Evolutionary conservation across 2,329 filamentous ascomycete genomes (phyloP), one percentile per base, ranked within the genome.

Genomic region (Colletotrichum horii): DNA sequence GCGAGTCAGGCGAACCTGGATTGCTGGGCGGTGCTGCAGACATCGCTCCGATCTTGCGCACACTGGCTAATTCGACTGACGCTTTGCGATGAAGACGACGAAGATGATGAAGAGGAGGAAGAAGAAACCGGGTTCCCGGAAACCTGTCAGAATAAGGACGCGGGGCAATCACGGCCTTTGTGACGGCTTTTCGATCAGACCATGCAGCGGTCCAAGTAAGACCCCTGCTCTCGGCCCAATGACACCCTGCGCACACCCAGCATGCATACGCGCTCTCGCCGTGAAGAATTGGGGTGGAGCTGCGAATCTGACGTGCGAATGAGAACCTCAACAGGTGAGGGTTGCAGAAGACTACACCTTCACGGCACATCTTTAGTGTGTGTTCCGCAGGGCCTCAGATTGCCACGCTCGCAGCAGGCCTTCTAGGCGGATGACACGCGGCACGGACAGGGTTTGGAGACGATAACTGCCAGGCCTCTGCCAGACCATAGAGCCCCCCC

Each of bases 91-190:
- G 43, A 4, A 14, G 3, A 7, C 22, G 43, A 22, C 43, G n/a
- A 4, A 14, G 43, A 52, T 52, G n/a, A 52, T 1, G n/a, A 22
- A 22, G 43, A 22, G 11, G 30, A 32, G 43, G 6, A 22, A 3
- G n/a, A 52, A 52, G 43, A 24, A 52, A 52, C 43, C 43, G n/a
- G 43, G 43, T 52, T 52, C 43, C n/a, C 1, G 43, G 43, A 52
- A 22, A 52, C 43, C 43, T 22, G 43, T 22, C 43, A 52, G 43
- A 22, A 52, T 52, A 52, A 52, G 43, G 43, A 52, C 43, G 43
- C 43, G 43, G 43, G 43, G 43, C 43, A 52, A 52, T 52, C 43
- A 52, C 43, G 43, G 43, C 43, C 24, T 52, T 52, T 52, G 43
- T 52, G 43, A 52, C 43, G 43, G 43, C 43, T 52, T 22, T 52